A percentile compares a stretch with the other conserved stretches of the same genome.
Conservation (phyloP, 768 basidiomycete genomes). For the Naganishia vaughanmartiniae region DNA sequence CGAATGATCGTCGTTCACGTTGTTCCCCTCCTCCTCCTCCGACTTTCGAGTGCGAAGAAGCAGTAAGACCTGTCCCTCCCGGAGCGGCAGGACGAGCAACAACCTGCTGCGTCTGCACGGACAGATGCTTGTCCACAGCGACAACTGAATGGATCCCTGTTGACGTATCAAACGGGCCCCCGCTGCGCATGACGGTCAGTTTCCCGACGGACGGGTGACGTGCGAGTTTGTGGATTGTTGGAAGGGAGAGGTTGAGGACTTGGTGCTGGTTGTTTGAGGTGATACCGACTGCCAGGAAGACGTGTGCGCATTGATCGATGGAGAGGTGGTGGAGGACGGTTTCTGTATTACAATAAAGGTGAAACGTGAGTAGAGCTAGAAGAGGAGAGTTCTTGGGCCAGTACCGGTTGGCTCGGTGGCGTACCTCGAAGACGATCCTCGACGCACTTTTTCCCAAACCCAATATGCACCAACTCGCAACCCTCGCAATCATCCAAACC, state of each 20-base stretch:
- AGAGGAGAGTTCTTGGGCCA: not conserved
- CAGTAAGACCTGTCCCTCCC: too few species aligned
- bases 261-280: constrained; percentile 4
- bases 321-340: not conserved
- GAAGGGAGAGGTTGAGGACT: constrained; percentile 11
- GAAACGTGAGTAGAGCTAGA: not conserved
- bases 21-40: not conserved
- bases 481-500: not conserved
- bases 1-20: not conserved
- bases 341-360: not conserved
- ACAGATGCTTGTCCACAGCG: not conserved
- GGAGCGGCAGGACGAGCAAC: too few species aligned
- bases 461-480: constrained; percentile 6
- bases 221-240: not conserved
- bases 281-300: constrained; percentile 11
- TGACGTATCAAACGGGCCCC: constrained; percentile 5
- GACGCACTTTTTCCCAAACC: constrained; percentile 10
- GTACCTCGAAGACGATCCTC: not conserved
- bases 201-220: not conserved
- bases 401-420: not conserved
- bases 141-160: not conserved
- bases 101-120: constrained; percentile 9
- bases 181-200: constrained; percentile 9
- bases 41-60: too few species aligned
- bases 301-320: constrained; percentile 11